Base-by-base conservation (phyloP, 306 rosid species). In the Acacia confusa region DNA sequence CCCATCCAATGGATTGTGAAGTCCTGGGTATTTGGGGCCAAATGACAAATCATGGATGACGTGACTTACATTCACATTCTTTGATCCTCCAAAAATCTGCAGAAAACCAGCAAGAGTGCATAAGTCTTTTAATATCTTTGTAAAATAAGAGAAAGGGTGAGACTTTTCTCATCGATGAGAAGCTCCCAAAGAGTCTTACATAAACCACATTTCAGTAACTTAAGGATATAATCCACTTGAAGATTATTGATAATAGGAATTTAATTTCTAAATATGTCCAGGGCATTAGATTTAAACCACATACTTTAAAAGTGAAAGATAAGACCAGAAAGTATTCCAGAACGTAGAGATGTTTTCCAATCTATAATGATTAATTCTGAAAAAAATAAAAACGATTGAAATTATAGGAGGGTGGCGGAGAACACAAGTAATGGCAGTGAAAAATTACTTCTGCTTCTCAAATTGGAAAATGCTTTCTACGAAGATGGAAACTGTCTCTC, bases 11-110 rank as follows among this genome's bases (percentile, higher is more conserved):
- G 99, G 99, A 79, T 96, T 96, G 90, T 96, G 98, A 78, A 88
- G 83, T 85, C 99, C 99, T 17, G 99, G 99, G 90, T 89, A 96
- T 88, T 93, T 90, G 83, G 99, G 99, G 81, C 99, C 99, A 81
- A 96, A 96, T 75, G 99, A 96, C 88, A 96, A 81, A 89, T 93
- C 97, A 68, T 96, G 98, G 84, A 96, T 88, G 69, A 88, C 38
- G 55, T 96, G 98, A 88, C 99, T 96, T 12, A 96, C 94, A 24
- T 96, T 96, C 86, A 96, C 99, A 70, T 93, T 87, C 81, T 82
- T 88, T 24, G 94, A 67, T 82, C 97, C 99, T 58, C 58, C 98
- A 71, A 93, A 96, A 77, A 96, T 96, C 99, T 96, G 92, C 76
- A 89, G 38, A 85, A 70, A 85, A 79, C 47, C 68, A 88, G 69